Conservation (phyloP, 78 protist species). For the Trichosphaerium sp. region DNA sequence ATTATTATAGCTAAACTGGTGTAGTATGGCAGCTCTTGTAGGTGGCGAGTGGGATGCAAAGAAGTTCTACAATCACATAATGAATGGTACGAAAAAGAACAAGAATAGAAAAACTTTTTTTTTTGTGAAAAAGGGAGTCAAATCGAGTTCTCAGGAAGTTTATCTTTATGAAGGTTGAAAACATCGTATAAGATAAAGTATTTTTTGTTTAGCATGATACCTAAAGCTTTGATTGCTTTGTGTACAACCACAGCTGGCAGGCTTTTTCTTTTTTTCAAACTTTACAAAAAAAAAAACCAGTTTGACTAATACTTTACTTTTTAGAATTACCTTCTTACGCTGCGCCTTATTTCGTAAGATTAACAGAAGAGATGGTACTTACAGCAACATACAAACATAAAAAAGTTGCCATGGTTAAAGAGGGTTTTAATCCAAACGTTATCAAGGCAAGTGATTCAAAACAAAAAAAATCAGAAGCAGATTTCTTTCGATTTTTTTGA, state of each 20-base stretch:
- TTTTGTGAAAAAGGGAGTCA: too few relatives aligned
- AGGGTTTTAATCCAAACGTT: conserved; percentile 22
- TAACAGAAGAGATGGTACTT: background rate
- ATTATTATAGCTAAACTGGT: background rate
- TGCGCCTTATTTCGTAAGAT: background rate
- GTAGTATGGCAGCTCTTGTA: background rate
- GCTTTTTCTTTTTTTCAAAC: background rate
- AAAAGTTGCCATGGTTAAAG: conserved; percentile 5
- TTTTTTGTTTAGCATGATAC: too few relatives aligned
- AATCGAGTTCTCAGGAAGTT: too few relatives aligned
- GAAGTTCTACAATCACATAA: too few relatives aligned
- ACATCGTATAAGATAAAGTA: too few relatives aligned
- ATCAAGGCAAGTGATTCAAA: too few relatives aligned
- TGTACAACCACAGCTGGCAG: background rate
- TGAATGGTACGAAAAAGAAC: too few relatives aligned
- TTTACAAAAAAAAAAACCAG: background rate
- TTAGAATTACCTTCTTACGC: conserved; percentile 1
- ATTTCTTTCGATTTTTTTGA: too few relatives aligned
- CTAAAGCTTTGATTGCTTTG: background rate
- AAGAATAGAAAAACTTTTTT: too few relatives aligned
- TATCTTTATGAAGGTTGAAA: too few relatives aligned
- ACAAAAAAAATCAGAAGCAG: too few relatives aligned
- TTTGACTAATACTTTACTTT: background rate
- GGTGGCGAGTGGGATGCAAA: too few relatives aligned
- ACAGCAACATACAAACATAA: conserved; percentile 41